A percentile compares a stretch with the other conserved stretches of the same genome.
phyloP scores from a whole-genome alignment of 371 early-diverging fungal species.

The Apophysomyces trapeziformis region DNA sequence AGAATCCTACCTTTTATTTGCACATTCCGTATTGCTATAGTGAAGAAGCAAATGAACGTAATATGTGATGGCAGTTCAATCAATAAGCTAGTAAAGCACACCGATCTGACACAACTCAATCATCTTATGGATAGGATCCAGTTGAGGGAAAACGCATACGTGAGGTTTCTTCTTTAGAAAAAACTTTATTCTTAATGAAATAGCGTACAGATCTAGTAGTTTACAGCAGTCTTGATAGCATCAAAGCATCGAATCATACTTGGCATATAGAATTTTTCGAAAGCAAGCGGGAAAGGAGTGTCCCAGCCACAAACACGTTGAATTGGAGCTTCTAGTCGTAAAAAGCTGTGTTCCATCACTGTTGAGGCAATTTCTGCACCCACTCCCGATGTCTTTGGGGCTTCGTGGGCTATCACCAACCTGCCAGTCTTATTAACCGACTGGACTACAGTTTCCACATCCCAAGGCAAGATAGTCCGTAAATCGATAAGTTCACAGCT shows the following conservation, averaged over 20 bases:
- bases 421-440: constrained; percentile 97
- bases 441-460: constrained; percentile 88
- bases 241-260: constrained; percentile 86
- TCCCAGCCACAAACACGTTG: constrained; percentile 90
- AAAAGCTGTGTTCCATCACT: constrained; percentile 88
- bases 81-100: too few relatives aligned
- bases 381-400: constrained; percentile 92
- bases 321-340: constrained; percentile 85
- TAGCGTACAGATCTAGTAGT: constrained; percentile 58
- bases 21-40: too few relatives aligned
- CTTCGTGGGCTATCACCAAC: constrained; percentile 94
- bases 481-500: constrained; percentile 95
- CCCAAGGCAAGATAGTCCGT: constrained; percentile 93
- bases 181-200: not conserved
- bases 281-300: constrained; percentile 95
- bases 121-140: too few relatives aligned
- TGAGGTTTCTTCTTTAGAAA: too few relatives aligned
- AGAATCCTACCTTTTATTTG: too few relatives aligned
- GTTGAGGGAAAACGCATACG: too few relatives aligned
- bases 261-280: constrained; percentile 95
- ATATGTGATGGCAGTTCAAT: too few relatives aligned
- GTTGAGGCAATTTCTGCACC: constrained; percentile 95
- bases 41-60: too few relatives aligned
- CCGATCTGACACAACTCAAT: too few relatives aligned
- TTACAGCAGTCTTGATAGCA: constrained; percentile 79